Evolutionary conservation across 306 rosid genomes (phyloP).

Genomic region (Mimosa bimucronata): DNA sequence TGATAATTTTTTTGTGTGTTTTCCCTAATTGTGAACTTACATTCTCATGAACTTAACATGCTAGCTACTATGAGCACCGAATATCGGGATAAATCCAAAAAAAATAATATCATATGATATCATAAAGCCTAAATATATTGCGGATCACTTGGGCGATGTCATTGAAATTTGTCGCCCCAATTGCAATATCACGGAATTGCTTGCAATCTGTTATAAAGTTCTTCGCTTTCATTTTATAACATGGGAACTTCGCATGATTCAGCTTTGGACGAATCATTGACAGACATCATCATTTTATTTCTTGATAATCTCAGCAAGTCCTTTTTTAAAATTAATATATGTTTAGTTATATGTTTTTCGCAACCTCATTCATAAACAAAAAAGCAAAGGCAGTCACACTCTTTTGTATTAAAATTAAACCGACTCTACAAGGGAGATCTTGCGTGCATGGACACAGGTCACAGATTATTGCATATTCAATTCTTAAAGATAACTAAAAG

Average conservation of each 20-base stretch:
- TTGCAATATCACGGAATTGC: neutral
- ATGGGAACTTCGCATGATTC: neutral
- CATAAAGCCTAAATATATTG: too few relatives aligned
- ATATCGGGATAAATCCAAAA: too few relatives aligned
- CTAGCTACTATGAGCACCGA: too few relatives aligned
- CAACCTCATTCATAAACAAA: too few relatives aligned
- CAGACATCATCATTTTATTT: neutral
- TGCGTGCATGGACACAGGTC: neutral
- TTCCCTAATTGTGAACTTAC: too few relatives aligned
- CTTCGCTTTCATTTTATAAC: neutral
- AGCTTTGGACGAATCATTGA: neutral
- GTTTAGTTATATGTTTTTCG: too few relatives aligned
- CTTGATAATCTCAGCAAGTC: neutral
- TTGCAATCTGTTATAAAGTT: neutral
- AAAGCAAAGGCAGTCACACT: neutral
- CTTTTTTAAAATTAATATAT: too few relatives aligned
- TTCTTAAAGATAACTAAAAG: neutral
- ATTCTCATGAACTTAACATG: too few relatives aligned
- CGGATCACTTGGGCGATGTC: too few relatives aligned
- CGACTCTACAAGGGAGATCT: neutral
- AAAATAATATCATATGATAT: too few relatives aligned
- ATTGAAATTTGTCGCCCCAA: neutral
- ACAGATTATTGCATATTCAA: neutral
- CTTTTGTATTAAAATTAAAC: neutral
- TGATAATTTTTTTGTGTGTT: too few relatives aligned